These are phyloP conservation scores for Tetratostichococcus sp. DNA, from an alignment of 139 green algal genomes.

Conservation along the genomic window DNA sequence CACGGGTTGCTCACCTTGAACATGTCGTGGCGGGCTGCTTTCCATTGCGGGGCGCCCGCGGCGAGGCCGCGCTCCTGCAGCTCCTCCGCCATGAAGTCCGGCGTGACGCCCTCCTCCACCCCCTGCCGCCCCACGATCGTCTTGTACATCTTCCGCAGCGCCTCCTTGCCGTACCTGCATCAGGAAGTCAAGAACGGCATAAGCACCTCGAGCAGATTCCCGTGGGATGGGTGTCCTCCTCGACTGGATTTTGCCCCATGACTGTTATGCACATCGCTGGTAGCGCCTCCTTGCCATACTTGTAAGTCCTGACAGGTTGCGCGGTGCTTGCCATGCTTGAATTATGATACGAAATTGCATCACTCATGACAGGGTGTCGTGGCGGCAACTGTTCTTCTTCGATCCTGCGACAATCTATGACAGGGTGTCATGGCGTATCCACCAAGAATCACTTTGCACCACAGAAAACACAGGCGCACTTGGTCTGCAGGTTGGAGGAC, in stretches of 20 bases:
- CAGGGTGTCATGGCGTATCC: too few relatives aligned
- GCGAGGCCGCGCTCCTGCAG: background rate
- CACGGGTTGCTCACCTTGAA: background rate
- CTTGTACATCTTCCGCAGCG: constrained; percentile 36
- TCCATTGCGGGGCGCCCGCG: background rate
- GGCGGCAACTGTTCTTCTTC: too few relatives aligned
- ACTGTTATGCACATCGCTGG: too few relatives aligned
- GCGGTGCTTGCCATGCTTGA: background rate
- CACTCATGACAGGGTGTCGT: too few relatives aligned
- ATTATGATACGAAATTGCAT: background rate
- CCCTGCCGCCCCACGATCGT: constrained; percentile 7
- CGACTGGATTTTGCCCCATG: too few relatives aligned
- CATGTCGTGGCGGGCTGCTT: background rate
- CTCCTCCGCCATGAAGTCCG: constrained; percentile 3
- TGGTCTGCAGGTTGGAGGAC: constrained; percentile 48
- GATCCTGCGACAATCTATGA: too few relatives aligned
- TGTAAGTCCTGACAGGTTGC: too few relatives aligned
- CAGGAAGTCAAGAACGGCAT: too few relatives aligned
- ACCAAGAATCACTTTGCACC: too few relatives aligned
- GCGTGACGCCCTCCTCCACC: background rate
- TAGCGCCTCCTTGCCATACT: too few relatives aligned
- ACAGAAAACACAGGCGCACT: constrained; percentile 14
- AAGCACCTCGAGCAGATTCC: too few relatives aligned
- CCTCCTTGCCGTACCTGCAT: constrained; percentile 19
- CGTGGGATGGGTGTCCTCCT: too few relatives aligned